These are phyloP conservation scores for Pseudocercospora crystallina DNA, from an alignment of 2,329 filamentous ascomycete species.

Conservation along the genomic window DNA sequence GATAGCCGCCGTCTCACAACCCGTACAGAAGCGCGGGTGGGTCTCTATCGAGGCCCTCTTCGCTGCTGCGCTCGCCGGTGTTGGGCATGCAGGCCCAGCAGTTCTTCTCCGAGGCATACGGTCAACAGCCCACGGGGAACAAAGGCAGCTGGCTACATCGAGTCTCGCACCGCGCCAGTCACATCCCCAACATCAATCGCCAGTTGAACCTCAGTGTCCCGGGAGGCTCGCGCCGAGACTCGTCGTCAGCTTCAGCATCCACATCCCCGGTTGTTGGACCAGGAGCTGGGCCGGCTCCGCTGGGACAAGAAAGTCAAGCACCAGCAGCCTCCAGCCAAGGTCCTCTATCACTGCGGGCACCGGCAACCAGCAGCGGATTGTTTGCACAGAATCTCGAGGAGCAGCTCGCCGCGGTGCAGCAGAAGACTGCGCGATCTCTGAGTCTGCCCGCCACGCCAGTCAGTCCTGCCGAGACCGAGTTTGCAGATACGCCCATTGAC, in stretches of 20 bases:
- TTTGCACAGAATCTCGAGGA: conserved; percentile 14
- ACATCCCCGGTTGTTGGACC: conserved; percentile 1
- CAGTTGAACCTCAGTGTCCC: conserved; percentile 5
- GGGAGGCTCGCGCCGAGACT: background rate
- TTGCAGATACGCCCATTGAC: conserved; percentile 34
- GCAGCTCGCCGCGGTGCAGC: conserved; percentile 17
- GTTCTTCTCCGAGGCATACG: too few relatives aligned
- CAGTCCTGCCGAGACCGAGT: conserved; percentile 30
- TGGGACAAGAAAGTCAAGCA: too few relatives aligned
- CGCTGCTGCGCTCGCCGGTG: too few relatives aligned
- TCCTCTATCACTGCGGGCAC: conserved; percentile 8
- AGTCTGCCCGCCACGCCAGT: conserved; percentile 10
- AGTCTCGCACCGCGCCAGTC: conserved; percentile 32
- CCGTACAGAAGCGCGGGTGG: too few relatives aligned
- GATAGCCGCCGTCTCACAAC: too few relatives aligned
- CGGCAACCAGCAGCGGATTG: background rate
- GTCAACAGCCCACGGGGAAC: background rate
- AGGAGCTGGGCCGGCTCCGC: background rate
- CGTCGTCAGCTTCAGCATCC: conserved; percentile 4
- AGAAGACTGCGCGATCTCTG: conserved; percentile 3
- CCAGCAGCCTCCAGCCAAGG: background rate
- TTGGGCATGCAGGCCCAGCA: too few relatives aligned
- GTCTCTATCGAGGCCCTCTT: too few relatives aligned
- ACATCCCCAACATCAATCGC: conserved; percentile 20
- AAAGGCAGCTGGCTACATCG: conserved; percentile 22